phyloP scores from a whole-genome alignment of 768 basidiomycete genomes.

The Hericium erinaceus region DNA sequence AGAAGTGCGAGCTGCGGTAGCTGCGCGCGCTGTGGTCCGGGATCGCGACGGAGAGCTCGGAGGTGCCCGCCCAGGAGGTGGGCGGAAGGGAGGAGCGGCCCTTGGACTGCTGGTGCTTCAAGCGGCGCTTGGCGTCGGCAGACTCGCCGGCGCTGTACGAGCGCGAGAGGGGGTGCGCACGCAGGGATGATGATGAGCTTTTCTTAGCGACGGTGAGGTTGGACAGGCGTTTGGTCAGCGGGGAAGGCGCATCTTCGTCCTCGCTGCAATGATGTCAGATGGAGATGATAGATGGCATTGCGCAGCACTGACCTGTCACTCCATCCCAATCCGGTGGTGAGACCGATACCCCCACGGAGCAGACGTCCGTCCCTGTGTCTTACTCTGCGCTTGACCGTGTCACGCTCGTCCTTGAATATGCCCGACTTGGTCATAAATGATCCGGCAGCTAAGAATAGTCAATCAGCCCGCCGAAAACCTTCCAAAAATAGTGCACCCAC shows the following conservation, averaged over 20 bases:
- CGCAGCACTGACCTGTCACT: constrained; percentile 26
- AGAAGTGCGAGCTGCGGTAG: not conserved
- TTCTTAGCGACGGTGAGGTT: constrained; percentile 14
- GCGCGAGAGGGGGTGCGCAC: constrained; percentile 18
- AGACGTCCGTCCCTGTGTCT: constrained; percentile 31
- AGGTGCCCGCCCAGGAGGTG: constrained; percentile 8
- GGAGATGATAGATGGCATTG: not conserved
- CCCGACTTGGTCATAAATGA: constrained; percentile 27
- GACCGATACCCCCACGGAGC: constrained; percentile 28
- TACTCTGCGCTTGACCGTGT: constrained; percentile 24
- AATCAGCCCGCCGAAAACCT: not conserved
- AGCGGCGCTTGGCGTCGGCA: not conserved
- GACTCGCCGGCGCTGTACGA: constrained; percentile 7
- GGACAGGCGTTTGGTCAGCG: constrained; percentile 27
- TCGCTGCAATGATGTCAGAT: constrained; percentile 19
- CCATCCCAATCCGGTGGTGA: constrained; percentile 35
- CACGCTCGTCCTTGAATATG: constrained; percentile 28
- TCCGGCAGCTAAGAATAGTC: constrained; percentile 8
- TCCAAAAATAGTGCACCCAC: constrained; percentile 11
- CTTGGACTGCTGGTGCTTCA: constrained; percentile 1
- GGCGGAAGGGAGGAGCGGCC: constrained; percentile 8
- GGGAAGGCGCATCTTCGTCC: constrained; percentile 32
- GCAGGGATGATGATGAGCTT: constrained; percentile 12
- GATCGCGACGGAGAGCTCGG: constrained; percentile 4
- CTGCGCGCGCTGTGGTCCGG: constrained; percentile 4